Conservation (phyloP, 2,329 filamentous ascomycete species). For the Colletotrichum phormii region DNA sequence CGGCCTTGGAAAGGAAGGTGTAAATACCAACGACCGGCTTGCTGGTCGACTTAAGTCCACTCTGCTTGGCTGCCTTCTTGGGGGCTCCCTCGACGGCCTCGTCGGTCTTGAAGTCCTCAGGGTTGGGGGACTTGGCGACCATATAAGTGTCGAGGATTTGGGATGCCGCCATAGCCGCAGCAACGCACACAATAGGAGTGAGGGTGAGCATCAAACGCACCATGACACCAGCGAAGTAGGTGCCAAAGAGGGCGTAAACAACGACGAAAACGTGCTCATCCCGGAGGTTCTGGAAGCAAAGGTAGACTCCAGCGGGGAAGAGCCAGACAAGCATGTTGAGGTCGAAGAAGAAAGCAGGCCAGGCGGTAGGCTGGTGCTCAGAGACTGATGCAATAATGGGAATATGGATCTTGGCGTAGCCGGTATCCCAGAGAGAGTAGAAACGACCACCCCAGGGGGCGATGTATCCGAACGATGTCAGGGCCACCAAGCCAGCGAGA, state of each 20-base stretch:
- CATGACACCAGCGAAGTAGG: constrained; percentile 99
- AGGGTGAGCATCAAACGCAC: constrained; percentile 98
- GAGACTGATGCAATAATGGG: constrained; percentile 99
- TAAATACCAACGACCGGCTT: constrained; percentile 87
- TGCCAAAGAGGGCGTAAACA: constrained; percentile 95
- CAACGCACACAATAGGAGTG: constrained; percentile 95
- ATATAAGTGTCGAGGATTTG: constrained; percentile 91
- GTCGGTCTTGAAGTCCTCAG: constrained; percentile 48
- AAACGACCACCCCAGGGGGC: constrained; percentile 98
- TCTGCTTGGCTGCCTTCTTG: constrained; percentile 65
- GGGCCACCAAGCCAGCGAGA: constrained; percentile 80
- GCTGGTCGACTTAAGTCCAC: constrained; percentile 76
- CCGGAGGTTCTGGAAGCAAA: constrained; percentile 93
- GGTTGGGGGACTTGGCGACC: constrained; percentile 70
- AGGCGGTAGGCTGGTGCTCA: constrained; percentile 98
- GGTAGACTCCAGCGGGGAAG: constrained; percentile 97
- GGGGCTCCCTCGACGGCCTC: constrained; percentile 62
- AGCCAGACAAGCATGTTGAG: constrained; percentile 99
- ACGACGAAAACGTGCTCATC: constrained; percentile 99
- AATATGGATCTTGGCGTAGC: constrained; percentile 99
- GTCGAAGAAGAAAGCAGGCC: constrained; percentile 99
- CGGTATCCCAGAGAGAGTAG: constrained; percentile 99
- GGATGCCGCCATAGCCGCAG: constrained; percentile 89
- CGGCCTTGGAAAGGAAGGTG: constrained; percentile 79
- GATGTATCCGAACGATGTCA: constrained; percentile 91